Evolutionary conservation across 2,329 filamentous ascomycete species (phyloP).

Genomic region (Alternaria tenuissima): DNA sequence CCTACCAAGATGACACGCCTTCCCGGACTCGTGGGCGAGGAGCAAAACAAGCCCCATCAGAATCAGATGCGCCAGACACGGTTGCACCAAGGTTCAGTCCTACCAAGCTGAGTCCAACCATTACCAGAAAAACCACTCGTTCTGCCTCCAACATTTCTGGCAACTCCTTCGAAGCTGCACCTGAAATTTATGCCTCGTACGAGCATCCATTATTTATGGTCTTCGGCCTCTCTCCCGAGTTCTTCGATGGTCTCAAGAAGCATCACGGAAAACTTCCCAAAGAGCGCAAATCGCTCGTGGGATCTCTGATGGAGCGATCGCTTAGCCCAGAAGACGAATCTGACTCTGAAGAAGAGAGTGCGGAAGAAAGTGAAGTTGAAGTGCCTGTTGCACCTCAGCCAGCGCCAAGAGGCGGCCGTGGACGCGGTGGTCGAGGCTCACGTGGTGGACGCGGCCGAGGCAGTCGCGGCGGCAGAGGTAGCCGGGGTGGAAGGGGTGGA

Average conservation of each 20-base stretch:
- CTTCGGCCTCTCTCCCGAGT: conserved; percentile 44
- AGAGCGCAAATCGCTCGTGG: conserved; percentile 28
- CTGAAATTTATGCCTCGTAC: conserved; percentile 44
- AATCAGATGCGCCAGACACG: conserved; percentile 38
- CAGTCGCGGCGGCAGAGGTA: conserved; percentile 38
- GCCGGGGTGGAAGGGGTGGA: conserved; percentile 37
- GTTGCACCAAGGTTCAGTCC: conserved; percentile 37
- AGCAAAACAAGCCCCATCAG: conserved; percentile 40
- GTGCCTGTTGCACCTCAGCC: conserved; percentile 27
- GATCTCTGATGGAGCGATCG: conserved; percentile 21
- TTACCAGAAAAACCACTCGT: conserved; percentile 47
- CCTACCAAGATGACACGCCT: conserved; percentile 43
- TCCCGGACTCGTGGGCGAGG: conserved; percentile 46
- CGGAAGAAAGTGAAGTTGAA: conserved; percentile 37
- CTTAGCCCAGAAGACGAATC: conserved; percentile 28
- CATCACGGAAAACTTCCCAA: conserved; percentile 39
- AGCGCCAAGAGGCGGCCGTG: conserved; percentile 34
- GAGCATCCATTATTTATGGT: conserved; percentile 45
- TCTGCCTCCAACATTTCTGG: conserved; percentile 48
- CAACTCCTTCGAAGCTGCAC: conserved; percentile 39
- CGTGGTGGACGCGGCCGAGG: conserved; percentile 42
- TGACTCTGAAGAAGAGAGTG: conserved; percentile 31
- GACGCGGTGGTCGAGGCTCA: conserved; percentile 39
- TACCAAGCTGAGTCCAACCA: conserved; percentile 34
- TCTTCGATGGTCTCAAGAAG: conserved; percentile 42